Percentiles rank a stretch among this genome's conserved stretches.
Conservation (phyloP, 129 eudicot genomes). For the Kitagawia praeruptora region DNA sequence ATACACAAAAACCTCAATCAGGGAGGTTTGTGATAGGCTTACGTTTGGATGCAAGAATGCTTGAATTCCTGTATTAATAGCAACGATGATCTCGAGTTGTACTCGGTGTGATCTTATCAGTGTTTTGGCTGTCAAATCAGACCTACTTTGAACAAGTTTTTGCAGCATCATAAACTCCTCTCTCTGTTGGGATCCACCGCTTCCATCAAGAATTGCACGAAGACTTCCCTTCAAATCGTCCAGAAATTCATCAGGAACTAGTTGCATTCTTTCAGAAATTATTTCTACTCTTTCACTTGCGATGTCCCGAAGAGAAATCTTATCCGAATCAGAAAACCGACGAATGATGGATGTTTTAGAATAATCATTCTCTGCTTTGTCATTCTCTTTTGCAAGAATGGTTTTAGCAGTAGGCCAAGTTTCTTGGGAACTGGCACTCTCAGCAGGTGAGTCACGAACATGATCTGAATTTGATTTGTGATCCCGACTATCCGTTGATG, state of each 20-base stretch:
- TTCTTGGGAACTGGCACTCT: slow-evolving; percentile 95
- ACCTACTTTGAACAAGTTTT: slow-evolving; percentile 31
- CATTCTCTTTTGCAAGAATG: slow-evolving; percentile 52
- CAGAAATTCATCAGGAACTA: slow-evolving; percentile 30
- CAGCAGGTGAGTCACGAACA: slow-evolving; percentile 83
- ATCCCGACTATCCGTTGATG: slow-evolving; percentile 44
- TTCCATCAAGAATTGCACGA: slow-evolving; percentile 29
- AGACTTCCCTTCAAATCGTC: slow-evolving; percentile 26
- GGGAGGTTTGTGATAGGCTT: slow-evolving; percentile 31
- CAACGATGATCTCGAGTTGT: slow-evolving; percentile 35
- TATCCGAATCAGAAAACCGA: slow-evolving; percentile 22
- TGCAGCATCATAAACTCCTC: slow-evolving; percentile 30
- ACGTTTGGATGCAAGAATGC: slow-evolving; percentile 35
- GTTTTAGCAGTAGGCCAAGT: slow-evolving; percentile 86
- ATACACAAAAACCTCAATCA: slow-evolving; percentile 35
- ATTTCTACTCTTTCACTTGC: slow-evolving; percentile 29
- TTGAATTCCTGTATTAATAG: slow-evolving; percentile 35
- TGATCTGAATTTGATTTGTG: slow-evolving; percentile 70
- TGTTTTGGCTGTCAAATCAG: slow-evolving; percentile 27
- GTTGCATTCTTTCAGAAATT: slow-evolving; percentile 28
- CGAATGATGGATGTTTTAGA: slow-evolving; percentile 23
- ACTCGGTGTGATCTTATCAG: slow-evolving; percentile 23
- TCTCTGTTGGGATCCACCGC: slow-evolving; percentile 27
- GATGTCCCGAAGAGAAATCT: slow-evolving; percentile 20
- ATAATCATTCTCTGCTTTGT: slow-evolving; percentile 18